These are phyloP conservation scores for Neofusicoccum laricinum DNA, from an alignment of 2,329 filamentous ascomycete species.

Conservation along the genomic window DNA sequence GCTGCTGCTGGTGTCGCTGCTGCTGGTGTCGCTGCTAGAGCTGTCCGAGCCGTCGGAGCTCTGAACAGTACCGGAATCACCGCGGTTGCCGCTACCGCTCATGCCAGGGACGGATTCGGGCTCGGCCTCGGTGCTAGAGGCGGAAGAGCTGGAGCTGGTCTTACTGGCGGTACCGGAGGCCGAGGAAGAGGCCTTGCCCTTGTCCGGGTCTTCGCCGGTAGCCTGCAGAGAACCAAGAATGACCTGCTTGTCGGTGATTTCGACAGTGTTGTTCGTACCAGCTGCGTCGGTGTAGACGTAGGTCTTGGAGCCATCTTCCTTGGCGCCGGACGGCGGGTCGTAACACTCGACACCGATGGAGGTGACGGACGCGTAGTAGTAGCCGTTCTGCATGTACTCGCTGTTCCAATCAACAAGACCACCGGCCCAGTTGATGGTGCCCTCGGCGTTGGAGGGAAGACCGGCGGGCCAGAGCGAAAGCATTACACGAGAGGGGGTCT, in stretches of 20 bases:
- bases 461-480: constrained; percentile 96
- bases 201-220: constrained; percentile 59
- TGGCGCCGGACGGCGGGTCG: constrained; percentile 70
- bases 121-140: not conserved
- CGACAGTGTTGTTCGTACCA: constrained; percentile 73
- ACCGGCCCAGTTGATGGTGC: constrained; percentile 89
- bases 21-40: not conserved
- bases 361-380: constrained; percentile 80
- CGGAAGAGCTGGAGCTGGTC: constrained; percentile 17
- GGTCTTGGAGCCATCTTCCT: constrained; percentile 57
- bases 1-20: not conserved
- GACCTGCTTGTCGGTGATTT: constrained; percentile 71
- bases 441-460: constrained; percentile 70
- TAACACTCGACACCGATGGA: constrained; percentile 85
- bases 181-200: constrained; percentile 28
- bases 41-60: constrained; percentile 16
- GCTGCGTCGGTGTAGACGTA: constrained; percentile 68
- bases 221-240: constrained; percentile 75
- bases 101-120: constrained; percentile 56
- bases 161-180: constrained; percentile 26
- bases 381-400: constrained; percentile 78
- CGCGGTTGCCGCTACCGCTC: constrained; percentile 49
- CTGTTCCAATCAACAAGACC: constrained; percentile 85
- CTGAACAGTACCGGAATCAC: constrained; percentile 20
- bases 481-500: constrained; percentile 87